Base-by-base conservation (phyloP, 345 rosid species). In the Lumnitzera racemosa region DNA sequence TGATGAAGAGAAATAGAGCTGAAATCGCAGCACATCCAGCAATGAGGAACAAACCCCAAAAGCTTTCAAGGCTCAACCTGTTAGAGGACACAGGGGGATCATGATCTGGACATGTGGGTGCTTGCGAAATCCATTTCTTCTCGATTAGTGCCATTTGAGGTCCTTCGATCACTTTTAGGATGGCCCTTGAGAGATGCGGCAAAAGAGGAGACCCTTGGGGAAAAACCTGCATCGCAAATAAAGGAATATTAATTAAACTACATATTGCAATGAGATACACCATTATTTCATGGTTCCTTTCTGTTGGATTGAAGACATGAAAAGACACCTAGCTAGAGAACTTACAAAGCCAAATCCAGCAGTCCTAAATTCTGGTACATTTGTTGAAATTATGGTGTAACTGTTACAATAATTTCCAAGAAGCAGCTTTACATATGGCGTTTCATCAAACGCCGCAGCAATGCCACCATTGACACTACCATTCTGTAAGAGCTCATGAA, bases 381-480 rank as follows among this genome's bases (percentile, higher is more conserved):
- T 58, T 46, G 61, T 46, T 58, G 51, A 47, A n/a, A 67, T 36
- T 71, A 76, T 70, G 20, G 58, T 59, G 62, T 69, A 79, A 3
- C 57, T 12, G 25, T 14, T 46, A 59, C 80, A 70, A 55, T 81
- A 49, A 46, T 72, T 61, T 6, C 70, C 67, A 27, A 79, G 79
- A 56, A 83, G 65, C 15, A 79, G 60, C 17, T 68, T 72, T 1
- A 70, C 70, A 53, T 73, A 76, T 8, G 91, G 77, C 15, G 78
- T 12, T 69, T 82, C 88, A 13, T 73, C 78, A 11, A 80, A 57
- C 23, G 73, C 62, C 20, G 69, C 79, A 8, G 78, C 62, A 0
- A 78, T 72, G 12, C 61, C 59, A 3, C 73, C 75, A 27, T 60
- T 66, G 3, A 0, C 15, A 16, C 17, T 62, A 51, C 64, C 57